A percentile compares a stretch with the other conserved stretches of the same genome.
phyloP scores from a whole-genome alignment of 2,329 filamentous ascomycete species.

The Curvularia verruculosa region DNA sequence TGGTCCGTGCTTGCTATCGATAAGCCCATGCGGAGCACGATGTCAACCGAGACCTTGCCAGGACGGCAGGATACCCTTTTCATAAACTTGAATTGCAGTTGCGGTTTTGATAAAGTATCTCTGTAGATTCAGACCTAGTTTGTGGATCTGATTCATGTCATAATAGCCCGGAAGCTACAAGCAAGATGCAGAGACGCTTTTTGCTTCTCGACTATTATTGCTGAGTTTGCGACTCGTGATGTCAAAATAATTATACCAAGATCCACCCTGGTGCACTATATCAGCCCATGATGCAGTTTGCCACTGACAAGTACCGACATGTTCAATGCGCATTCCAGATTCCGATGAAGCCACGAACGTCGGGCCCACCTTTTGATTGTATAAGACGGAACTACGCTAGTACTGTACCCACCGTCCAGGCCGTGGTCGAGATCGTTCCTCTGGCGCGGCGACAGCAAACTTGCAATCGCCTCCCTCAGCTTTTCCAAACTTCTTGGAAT shows the following conservation, averaged over 20 bases:
- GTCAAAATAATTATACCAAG: background rate
- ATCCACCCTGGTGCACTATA: background rate
- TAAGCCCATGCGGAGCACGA: constrained; percentile 4
- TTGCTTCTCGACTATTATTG: background rate
- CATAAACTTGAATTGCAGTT: background rate
- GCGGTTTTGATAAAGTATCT: background rate
- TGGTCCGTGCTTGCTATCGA: constrained; percentile 16
- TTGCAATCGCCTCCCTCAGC: constrained; percentile 5
- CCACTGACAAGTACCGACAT: background rate
- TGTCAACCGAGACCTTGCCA: too few species aligned
- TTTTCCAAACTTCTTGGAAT: background rate
- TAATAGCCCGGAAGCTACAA: too few species aligned
- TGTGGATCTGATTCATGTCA: too few species aligned
- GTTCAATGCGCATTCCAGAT: background rate
- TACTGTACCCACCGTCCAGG: background rate
- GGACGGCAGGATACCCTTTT: background rate
- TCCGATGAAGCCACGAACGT: background rate
- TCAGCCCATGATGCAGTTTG: background rate
- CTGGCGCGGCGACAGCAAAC: constrained; percentile 17
- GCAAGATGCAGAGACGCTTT: background rate
- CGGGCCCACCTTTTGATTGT: background rate
- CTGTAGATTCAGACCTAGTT: background rate
- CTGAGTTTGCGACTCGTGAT: background rate
- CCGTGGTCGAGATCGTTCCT: constrained; percentile 8
- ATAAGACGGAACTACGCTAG: constrained; percentile 4